Conservation (phyloP, 73 alveolate genomes). For the Paramecium pentaurelia region DNA sequence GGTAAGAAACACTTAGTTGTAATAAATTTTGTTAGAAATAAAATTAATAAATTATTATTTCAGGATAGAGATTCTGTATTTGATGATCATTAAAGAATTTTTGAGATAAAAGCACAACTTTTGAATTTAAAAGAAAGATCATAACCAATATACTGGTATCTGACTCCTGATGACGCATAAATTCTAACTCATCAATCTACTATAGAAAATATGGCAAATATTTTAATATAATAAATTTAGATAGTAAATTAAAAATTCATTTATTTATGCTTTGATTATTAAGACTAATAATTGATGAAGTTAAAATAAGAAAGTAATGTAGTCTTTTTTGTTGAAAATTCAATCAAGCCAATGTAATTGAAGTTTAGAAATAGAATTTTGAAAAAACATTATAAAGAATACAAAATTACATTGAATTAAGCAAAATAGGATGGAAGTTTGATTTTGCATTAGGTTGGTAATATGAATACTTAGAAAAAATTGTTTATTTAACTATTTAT, state of each 20-base stretch:
- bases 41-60: neutral
- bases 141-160: neutral
- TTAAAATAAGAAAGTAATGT: neutral
- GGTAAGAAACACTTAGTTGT: slow-evolving; percentile 31
- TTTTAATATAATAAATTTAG: neutral
- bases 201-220: neutral
- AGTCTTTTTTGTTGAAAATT: neutral
- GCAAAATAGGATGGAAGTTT: neutral
- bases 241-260: neutral
- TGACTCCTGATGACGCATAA: slow-evolving; percentile 26
- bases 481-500: neutral
- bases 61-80: neutral
- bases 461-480: neutral
- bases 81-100: neutral
- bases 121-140: neutral
- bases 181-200: neutral
- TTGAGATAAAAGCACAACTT: neutral
- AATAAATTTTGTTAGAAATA: neutral
- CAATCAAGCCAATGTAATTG: neutral
- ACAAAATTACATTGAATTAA: neutral
- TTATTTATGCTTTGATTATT: neutral
- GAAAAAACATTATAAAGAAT: neutral
- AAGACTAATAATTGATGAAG: neutral
- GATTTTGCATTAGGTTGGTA: neutral
- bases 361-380: neutral